Percentiles rank a stretch among this genome's conserved stretches.
phyloP scores from a whole-genome alignment of 768 basidiomycete species.

The Lyophyllum decastes region DNA sequence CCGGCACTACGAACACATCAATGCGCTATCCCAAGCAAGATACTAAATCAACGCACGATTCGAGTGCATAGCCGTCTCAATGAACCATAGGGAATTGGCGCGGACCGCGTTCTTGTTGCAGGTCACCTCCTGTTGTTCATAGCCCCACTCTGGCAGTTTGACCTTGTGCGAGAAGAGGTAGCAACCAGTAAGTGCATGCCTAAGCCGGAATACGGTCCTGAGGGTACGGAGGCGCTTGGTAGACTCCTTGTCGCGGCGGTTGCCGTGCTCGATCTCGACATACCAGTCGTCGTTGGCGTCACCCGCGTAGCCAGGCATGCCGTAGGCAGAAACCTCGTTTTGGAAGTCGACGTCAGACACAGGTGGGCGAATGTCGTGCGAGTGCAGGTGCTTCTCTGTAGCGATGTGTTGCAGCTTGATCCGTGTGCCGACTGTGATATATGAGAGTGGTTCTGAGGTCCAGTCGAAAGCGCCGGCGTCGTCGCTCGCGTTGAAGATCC shows the following conservation, averaged over 20 bases:
- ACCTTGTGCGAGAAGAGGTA: constrained; percentile 98
- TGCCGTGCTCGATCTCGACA: constrained; percentile 79
- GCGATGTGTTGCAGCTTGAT: constrained; percentile 80
- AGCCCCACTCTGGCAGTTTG: constrained; percentile 97
- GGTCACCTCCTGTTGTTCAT: constrained; percentile 98
- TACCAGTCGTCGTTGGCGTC: constrained; percentile 95
- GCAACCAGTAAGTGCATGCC: constrained; percentile 87
- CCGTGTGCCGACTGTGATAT: constrained; percentile 64
- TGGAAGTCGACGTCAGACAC: constrained; percentile 99
- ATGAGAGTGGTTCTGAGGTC: constrained; percentile 52
- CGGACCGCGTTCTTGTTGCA: constrained; percentile 97
- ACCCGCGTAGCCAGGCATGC: constrained; percentile 80
- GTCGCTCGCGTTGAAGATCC: constrained; percentile 73
- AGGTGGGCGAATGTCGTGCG: constrained; percentile 92
- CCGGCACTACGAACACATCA: constrained; percentile 52
- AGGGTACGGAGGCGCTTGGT: constrained; percentile 75
- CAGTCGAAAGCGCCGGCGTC: constrained; percentile 47
- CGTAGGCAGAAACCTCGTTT: constrained; percentile 96
- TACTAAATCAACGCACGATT: constrained; percentile 47
- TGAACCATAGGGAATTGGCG: constrained; percentile 89
- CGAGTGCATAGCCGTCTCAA: constrained; percentile 85
- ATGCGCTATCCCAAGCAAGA: not conserved
- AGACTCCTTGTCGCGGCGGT: constrained; percentile 65
- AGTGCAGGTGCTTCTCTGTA: constrained; percentile 89
- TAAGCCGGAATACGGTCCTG: constrained; percentile 77